phyloP scores from a whole-genome alignment of 768 basidiomycete genomes.

The Xanthoconium stramineum region DNA sequence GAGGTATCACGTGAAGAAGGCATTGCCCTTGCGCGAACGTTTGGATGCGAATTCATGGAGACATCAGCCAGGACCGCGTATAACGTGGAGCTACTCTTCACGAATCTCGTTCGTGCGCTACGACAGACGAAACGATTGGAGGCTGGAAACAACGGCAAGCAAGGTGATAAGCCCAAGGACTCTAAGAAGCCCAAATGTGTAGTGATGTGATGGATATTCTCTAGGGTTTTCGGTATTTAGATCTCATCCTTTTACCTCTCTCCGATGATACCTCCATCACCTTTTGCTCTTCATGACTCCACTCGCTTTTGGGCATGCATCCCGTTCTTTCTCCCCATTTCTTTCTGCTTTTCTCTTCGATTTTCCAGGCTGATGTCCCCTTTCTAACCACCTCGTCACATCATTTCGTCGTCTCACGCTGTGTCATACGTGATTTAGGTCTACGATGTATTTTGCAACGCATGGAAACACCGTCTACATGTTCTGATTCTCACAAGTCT shows the following conservation, averaged over 20 bases:
- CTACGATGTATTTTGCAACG: constrained; percentile 39
- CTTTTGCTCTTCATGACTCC: constrained; percentile 27
- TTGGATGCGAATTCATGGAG: constrained; percentile 94
- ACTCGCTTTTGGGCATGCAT: constrained; percentile 24
- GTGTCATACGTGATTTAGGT: constrained; percentile 40
- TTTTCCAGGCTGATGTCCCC: constrained; percentile 31
- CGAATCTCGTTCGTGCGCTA: constrained; percentile 77
- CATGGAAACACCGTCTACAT: constrained; percentile 31
- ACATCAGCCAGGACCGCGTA: constrained; percentile 94
- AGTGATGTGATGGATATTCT: constrained; percentile 71
- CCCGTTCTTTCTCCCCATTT: constrained; percentile 15
- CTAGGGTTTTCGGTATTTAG: constrained; percentile 63
- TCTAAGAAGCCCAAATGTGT: constrained; percentile 60
- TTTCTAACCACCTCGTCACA: constrained; percentile 31
- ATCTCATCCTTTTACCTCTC: constrained; percentile 65
- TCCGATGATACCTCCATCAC: constrained; percentile 76
- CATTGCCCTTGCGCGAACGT: constrained; percentile 68
- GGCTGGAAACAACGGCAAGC: constrained; percentile 39
- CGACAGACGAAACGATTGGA: constrained; percentile 61
- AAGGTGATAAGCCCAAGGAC: constrained; percentile 42
- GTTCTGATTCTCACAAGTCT: constrained; percentile 3
- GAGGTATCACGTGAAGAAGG: constrained; percentile 94
- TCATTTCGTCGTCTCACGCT: constrained; percentile 35
- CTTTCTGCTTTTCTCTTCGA: constrained; percentile 13
- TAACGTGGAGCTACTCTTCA: constrained; percentile 91